Evolutionary conservation across 2,329 filamentous ascomycete genomes (phyloP).

Genomic region (Esteya vermicola): DNA sequence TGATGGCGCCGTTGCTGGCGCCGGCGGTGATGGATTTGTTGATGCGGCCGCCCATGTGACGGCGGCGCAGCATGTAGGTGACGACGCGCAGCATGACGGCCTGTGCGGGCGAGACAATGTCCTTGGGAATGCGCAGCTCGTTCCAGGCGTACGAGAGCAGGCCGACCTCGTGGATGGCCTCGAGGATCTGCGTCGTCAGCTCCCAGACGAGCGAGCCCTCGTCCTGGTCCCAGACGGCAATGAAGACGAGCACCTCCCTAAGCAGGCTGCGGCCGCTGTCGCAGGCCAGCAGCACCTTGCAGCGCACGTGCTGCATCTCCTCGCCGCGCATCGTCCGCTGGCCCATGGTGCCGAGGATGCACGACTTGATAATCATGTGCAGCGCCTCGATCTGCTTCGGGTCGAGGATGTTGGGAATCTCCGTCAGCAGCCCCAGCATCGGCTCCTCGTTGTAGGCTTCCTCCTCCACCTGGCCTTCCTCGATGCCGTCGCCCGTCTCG

Average conservation of each 20-base stretch:
- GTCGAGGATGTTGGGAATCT: conserved; percentile 86
- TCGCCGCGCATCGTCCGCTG: conserved; percentile 51
- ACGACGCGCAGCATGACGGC: conserved; percentile 84
- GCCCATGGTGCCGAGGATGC: conserved; percentile 71
- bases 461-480: too few species aligned
- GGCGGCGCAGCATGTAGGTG: conserved; percentile 66
- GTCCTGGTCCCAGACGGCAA: conserved; percentile 90
- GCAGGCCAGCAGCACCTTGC: conserved; percentile 76
- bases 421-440: conserved; percentile 72
- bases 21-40: too few species aligned
- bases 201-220: conserved; percentile 93
- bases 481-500: conserved; percentile 55
- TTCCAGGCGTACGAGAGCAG: conserved; percentile 88
- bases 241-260: conserved; percentile 85
- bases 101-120: conserved; percentile 91
- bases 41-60: conserved; percentile 21
- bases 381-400: conserved; percentile 91
- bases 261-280: conserved; percentile 84
- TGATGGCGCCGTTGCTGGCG: not conserved
- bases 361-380: conserved; percentile 94
- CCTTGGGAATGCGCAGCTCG: conserved; percentile 80
- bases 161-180: conserved; percentile 78
- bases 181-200: conserved; percentile 90
- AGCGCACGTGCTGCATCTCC: conserved; percentile 81
- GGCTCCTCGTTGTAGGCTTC: conserved; percentile 70